Percentiles rank a stretch among this genome's conserved stretches.
Evolutionary conservation across 2,329 filamentous ascomycete genomes (phyloP).

Genomic region (Aspergillus clavatus): DNA sequence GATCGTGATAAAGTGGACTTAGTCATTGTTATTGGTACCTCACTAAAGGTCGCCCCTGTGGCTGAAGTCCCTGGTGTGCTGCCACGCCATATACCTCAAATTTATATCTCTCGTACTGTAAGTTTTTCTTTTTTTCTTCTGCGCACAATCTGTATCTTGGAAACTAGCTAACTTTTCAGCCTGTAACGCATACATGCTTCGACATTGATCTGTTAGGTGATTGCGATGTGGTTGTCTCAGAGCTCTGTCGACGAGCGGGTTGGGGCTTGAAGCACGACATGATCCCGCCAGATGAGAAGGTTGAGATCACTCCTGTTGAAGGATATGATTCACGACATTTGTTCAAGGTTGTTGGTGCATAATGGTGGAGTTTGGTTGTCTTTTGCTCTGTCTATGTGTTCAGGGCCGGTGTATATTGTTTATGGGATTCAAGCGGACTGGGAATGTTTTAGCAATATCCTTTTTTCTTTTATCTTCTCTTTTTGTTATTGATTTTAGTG

Average conservation of each 20-base stretch:
- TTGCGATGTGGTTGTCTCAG: slow-evolving; percentile 83
- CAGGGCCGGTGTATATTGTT: slow-evolving; percentile 26
- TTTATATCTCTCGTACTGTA: slow-evolving; percentile 78
- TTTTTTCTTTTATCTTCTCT: neutral
- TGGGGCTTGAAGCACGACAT: slow-evolving; percentile 82
- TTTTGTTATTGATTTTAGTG: no score
- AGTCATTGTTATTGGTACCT: slow-evolving; percentile 93
- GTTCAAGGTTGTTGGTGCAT: slow-evolving; percentile 39
- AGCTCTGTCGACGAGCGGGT: slow-evolving; percentile 74
- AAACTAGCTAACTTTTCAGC: slow-evolving; percentile 35
- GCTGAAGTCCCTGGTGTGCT: slow-evolving; percentile 82
- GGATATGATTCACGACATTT: slow-evolving; percentile 44
- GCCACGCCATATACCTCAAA: slow-evolving; percentile 75
- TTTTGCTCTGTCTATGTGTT: slow-evolving; percentile 15
- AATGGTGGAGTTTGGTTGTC: slow-evolving; percentile 32
- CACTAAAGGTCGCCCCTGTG: slow-evolving; percentile 90
- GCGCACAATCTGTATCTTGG: neutral
- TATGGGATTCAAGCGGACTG: neutral
- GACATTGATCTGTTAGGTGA: slow-evolving; percentile 95
- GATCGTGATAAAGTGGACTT: slow-evolving; percentile 79
- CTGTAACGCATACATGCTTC: slow-evolving; percentile 85
- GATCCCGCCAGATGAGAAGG: slow-evolving; percentile 62
- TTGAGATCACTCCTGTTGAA: slow-evolving; percentile 52
- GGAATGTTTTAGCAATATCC: no score
- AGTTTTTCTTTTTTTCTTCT: slow-evolving; percentile 19